A percentile compares a stretch with the other conserved stretches of the same genome.
Evolutionary conservation across 164 flowering plant genomes (phyloP).

Genomic region (Santalum album): DNA sequence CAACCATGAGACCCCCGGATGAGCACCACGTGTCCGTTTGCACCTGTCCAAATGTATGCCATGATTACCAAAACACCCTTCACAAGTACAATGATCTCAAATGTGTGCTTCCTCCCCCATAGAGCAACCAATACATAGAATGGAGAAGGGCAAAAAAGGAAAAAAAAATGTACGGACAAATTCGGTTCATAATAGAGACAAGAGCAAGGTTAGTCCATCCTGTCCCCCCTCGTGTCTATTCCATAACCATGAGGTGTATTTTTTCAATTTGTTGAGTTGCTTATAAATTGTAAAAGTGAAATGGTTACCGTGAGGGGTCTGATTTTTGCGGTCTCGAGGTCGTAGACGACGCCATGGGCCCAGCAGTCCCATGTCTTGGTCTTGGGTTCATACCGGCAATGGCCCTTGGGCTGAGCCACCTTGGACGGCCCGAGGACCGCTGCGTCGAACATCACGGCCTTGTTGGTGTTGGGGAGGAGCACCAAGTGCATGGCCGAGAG

Average conservation of each 20-base stretch:
- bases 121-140: background rate
- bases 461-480: constrained; percentile 40
- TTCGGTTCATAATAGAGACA: too few relatives aligned
- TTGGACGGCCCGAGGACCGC: constrained; percentile 39
- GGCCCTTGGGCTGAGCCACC: constrained; percentile 16
- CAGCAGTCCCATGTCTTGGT: constrained; percentile 38
- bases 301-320: constrained; percentile 43
- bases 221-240: too few relatives aligned
- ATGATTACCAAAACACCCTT: too few relatives aligned
- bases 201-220: too few relatives aligned
- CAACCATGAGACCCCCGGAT: constrained; percentile 41
- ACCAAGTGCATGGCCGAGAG: constrained; percentile 64
- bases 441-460: constrained; percentile 57
- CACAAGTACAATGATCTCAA: too few relatives aligned
- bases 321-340: constrained; percentile 21
- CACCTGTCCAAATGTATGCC: constrained; percentile 23
- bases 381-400: constrained; percentile 21
- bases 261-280: background rate
- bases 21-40: constrained; percentile 79
- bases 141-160: background rate
- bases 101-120: too few relatives aligned
- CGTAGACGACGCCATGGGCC: constrained; percentile 56
- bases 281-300: background rate
- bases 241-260: too few relatives aligned
- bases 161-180: background rate